Percentiles rank a stretch among this genome's conserved stretches.
Evolutionary conservation across 2,329 filamentous ascomycete species (phyloP).

Genomic region (Fusarium sp.): DNA sequence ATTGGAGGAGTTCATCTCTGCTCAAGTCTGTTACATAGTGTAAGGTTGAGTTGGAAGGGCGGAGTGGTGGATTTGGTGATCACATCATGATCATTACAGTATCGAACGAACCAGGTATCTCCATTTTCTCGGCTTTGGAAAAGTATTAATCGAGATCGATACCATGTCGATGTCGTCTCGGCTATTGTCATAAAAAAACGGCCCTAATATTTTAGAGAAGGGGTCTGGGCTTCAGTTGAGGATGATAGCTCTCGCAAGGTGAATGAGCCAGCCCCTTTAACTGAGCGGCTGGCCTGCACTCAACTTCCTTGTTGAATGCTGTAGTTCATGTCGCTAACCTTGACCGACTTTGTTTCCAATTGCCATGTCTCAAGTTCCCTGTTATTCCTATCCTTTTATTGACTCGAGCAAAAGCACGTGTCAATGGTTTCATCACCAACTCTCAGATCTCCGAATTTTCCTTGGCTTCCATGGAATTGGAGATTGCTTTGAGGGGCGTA

Average conservation of each 20-base stretch:
- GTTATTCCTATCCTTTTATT: constrained; percentile 6
- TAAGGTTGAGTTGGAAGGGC: constrained; percentile 1
- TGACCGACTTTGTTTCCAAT: constrained; percentile 7
- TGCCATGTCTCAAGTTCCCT: background rate
- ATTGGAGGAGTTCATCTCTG: background rate
- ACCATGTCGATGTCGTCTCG: background rate
- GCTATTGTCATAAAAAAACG: constrained; percentile 22
- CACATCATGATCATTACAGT: constrained; percentile 1
- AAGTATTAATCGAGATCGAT: constrained; percentile 16
- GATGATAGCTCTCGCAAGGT: constrained; percentile 1
- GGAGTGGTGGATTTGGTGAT: background rate
- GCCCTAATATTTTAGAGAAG: constrained; percentile 24
- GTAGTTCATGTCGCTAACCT: background rate
- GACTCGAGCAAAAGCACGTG: constrained; percentile 20
- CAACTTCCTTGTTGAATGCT: background rate
- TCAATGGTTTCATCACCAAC: constrained; percentile 25
- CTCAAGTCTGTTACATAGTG: background rate
- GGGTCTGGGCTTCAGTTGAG: constrained; percentile 17
- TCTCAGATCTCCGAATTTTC: constrained; percentile 26
- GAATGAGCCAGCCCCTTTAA: constrained; percentile 12
- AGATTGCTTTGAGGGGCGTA: constrained; percentile 18
- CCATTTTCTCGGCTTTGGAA: background rate
- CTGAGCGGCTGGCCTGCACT: background rate
- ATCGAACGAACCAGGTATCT: background rate
- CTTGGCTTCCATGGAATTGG: constrained; percentile 30